Conservation (phyloP, 2,329 filamentous ascomycete genomes). For the Aspergillus sp. region DNA sequence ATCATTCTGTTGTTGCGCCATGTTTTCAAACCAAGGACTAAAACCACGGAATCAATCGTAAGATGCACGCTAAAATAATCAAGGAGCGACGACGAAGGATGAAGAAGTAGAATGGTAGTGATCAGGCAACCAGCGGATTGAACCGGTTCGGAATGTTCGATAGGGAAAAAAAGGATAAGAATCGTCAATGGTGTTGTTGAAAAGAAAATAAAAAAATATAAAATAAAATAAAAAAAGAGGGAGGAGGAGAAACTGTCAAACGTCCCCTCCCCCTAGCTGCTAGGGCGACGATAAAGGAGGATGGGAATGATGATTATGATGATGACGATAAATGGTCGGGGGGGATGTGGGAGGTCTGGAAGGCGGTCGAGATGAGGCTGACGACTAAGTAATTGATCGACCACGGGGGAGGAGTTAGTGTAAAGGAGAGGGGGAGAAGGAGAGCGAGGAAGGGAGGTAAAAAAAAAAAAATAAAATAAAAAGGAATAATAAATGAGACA, state of each 20-base stretch:
- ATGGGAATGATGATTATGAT: too few species aligned
- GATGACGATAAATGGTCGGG: neutral
- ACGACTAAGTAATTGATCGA: constrained; percentile 8
- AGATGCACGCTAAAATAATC: too few species aligned
- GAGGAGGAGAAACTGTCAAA: neutral
- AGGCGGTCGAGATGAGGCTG: constrained; percentile 26
- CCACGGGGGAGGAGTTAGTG: constrained; percentile 1
- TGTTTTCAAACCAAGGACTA: constrained; percentile 13
- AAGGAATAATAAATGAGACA: constrained; percentile 2
- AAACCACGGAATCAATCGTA: neutral
- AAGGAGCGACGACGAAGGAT: too few species aligned
- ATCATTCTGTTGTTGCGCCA: constrained; percentile 36
- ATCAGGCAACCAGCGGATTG: too few species aligned
- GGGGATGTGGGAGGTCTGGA: constrained; percentile 12
- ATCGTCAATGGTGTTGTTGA: too few species aligned
- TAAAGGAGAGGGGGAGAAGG: constrained; percentile 1
- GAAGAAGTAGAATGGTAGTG: too few species aligned
- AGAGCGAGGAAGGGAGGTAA: neutral
- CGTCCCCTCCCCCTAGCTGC: constrained; percentile 12
- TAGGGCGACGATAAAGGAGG: neutral
- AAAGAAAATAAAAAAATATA: too few species aligned
- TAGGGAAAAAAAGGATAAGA: too few species aligned
- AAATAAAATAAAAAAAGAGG: too few species aligned
- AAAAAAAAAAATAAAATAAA: constrained; percentile 3
- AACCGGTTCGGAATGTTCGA: too few species aligned